phyloP scores from a whole-genome alignment of 305 asterid genomes.

The Fraxinus platypoda region DNA sequence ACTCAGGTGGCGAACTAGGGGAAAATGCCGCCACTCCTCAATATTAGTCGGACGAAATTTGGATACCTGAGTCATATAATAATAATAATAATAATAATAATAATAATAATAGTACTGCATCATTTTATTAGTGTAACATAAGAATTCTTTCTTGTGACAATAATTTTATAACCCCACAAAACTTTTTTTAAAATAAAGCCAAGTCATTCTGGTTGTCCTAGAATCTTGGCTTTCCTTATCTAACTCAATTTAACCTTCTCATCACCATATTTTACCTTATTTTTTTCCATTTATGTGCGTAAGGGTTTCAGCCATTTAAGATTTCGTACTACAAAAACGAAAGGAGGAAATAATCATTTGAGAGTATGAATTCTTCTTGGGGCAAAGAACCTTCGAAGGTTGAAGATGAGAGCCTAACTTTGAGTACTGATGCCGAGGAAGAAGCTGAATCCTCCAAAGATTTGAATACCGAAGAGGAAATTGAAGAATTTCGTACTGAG shows the following conservation, averaged over 20 bases:
- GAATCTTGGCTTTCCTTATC: constrained; percentile 2
- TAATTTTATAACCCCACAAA: background rate
- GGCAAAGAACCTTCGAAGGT: no score
- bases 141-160: background rate
- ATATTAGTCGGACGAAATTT: no score
- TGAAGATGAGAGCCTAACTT: background rate
- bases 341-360: background rate
- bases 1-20: no score
- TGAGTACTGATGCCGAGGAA: background rate
- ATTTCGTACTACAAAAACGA: background rate
- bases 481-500: background rate
- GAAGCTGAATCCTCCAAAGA: background rate
- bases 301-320: background rate
- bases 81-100: no score
- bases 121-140: background rate
- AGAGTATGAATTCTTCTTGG: background rate
- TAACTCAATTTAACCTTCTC: background rate
- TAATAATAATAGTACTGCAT: no score
- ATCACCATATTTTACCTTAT: background rate
- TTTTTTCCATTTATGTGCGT: background rate
- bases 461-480: background rate
- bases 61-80: no score
- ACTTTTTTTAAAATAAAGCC: background rate
- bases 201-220: background rate
- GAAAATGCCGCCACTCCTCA: no score